These are phyloP conservation scores for Bathelium albidoporum DNA, from an alignment of 495 filamentous ascomycete genomes.

Conservation along the genomic window DNA sequence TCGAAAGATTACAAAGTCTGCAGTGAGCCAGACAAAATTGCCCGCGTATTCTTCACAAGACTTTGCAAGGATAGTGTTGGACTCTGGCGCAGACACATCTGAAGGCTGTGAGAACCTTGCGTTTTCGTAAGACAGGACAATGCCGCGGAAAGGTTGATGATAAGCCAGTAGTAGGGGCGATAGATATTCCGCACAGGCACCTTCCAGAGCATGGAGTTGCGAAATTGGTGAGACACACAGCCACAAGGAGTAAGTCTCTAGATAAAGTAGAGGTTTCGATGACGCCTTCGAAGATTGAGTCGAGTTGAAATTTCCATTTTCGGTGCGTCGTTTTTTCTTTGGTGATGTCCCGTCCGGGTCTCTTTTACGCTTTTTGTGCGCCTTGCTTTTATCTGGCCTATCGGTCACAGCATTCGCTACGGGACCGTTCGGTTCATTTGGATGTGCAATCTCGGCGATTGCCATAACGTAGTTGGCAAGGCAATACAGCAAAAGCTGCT, in stretches of 20 bases:
- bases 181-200: slow-evolving; percentile 61
- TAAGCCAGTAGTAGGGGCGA: slow-evolving; percentile 68
- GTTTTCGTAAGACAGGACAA: slow-evolving; percentile 62
- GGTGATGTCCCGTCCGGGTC: neutral
- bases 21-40: slow-evolving; percentile 59
- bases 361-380: neutral
- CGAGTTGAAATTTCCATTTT: neutral
- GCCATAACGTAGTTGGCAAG: neutral
- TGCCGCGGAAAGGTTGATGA: slow-evolving; percentile 58
- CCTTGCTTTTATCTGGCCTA: neutral
- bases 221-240: neutral
- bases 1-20: slow-evolving; percentile 59
- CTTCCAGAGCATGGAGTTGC: slow-evolving; percentile 37
- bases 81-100: slow-evolving; percentile 23
- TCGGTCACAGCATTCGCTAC: neutral
- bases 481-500: neutral
- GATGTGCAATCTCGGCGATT: neutral
- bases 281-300: neutral
- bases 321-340: neutral
- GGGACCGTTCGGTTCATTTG: neutral
- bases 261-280: neutral
- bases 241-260: slow-evolving; percentile 1
- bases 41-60: slow-evolving; percentile 58
- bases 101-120: slow-evolving; percentile 28
- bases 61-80: slow-evolving; percentile 40